These are phyloP conservation scores for Coemansia sp. DNA, from an alignment of 192 early-diverging fungal species.

Conservation along the genomic window DNA sequence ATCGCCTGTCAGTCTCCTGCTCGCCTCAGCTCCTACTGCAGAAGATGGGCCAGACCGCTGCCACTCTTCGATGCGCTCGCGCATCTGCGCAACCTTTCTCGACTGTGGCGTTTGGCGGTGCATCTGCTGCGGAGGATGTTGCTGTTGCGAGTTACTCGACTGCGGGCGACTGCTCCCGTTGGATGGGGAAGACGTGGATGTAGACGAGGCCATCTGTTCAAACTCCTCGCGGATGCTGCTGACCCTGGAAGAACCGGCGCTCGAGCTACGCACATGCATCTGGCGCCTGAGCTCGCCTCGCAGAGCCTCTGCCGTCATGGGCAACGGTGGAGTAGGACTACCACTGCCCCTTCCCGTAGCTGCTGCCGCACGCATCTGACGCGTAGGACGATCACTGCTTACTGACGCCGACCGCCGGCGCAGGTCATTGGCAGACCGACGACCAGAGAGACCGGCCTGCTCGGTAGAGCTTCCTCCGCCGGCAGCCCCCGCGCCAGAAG, in stretches of 20 bases:
- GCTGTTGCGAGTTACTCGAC: background rate
- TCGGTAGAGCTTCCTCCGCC: slow-evolving; percentile 1
- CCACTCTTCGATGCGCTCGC: slow-evolving; percentile 53
- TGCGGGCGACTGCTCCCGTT: background rate
- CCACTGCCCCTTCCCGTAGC: background rate
- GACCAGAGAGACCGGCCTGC: background rate
- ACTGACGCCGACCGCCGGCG: slow-evolving; percentile 28
- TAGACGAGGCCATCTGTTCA: slow-evolving; percentile 30
- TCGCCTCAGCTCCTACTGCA: slow-evolving; percentile 2
- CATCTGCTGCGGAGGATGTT: background rate
- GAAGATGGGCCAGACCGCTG: slow-evolving; percentile 25
- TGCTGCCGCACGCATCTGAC: background rate
- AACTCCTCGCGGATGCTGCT: slow-evolving; percentile 49
- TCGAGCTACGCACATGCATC: slow-evolving; percentile 38
- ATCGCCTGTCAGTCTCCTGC: slow-evolving; percentile 1
- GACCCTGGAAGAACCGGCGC: slow-evolving; percentile 43
- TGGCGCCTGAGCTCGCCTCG: slow-evolving; percentile 5
- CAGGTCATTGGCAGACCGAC: background rate
- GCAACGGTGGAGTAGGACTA: background rate
- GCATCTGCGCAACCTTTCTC: slow-evolving; percentile 40
- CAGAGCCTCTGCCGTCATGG: slow-evolving; percentile 5
- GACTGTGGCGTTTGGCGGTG: slow-evolving; percentile 30
- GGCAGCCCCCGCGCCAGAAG: background rate
- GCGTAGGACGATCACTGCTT: background rate
- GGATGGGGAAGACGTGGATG: background rate